phyloP scores from a whole-genome alignment of 805 yeast species.

The Ogataea pignaliae region DNA sequence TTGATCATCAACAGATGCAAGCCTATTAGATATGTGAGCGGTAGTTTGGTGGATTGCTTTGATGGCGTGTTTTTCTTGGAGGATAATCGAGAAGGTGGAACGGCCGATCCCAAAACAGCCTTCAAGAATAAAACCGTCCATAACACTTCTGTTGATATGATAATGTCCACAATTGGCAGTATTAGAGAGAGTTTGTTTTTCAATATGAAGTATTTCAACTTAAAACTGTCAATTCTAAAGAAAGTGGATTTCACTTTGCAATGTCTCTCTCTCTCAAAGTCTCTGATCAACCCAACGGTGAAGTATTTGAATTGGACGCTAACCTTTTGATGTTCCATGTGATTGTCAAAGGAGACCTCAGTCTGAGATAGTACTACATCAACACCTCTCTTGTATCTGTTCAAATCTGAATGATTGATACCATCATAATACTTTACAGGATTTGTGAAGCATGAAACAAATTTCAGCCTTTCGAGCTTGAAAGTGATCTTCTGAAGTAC shows the following conservation, averaged over 20 bases:
- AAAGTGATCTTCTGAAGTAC: conserved; percentile 8
- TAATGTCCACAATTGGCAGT: conserved; percentile 25
- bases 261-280: conserved; percentile 15
- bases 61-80: not conserved
- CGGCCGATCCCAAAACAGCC: conserved; percentile 8
- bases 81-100: conserved; percentile 9
- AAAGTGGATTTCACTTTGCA: conserved; percentile 7
- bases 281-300: conserved; percentile 14
- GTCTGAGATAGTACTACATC: conserved; percentile 5
- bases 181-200: conserved; percentile 15
- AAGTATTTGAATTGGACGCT: conserved; percentile 8
- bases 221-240: conserved; percentile 9
- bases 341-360: conserved; percentile 2
- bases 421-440: conserved; percentile 28
- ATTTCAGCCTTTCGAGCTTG: conserved; percentile 10
- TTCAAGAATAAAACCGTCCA: conserved; percentile 29
- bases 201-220: conserved; percentile 10
- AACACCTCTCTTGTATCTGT: conserved; percentile 26
- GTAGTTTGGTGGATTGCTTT: conserved; percentile 1
- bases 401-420: conserved; percentile 26
- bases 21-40: conserved; percentile 13
- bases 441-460: conserved; percentile 25
- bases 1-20: conserved; percentile 22
- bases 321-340: conserved; percentile 2
- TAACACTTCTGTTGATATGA: conserved; percentile 26